A percentile compares a stretch with the other conserved stretches of the same genome.
Conservation (phyloP, 2,329 filamentous ascomycete genomes). For the Colletotrichum trifolii region DNA sequence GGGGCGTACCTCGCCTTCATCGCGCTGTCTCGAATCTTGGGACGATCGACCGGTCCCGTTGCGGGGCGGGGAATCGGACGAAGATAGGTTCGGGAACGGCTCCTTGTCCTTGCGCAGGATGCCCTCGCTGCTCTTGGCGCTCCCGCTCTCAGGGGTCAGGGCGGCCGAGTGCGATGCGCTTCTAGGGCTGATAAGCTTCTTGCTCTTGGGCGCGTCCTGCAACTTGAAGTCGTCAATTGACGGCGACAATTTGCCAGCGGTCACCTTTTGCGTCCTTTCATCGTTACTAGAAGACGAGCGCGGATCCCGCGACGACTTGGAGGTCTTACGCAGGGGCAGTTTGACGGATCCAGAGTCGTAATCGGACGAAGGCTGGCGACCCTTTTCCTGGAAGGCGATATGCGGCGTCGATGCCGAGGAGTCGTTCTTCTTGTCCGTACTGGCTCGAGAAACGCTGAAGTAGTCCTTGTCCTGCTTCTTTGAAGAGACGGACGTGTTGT, state of each 20-base stretch:
- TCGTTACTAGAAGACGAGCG: slow-evolving; percentile 32
- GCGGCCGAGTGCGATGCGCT: slow-evolving; percentile 57
- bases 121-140: slow-evolving; percentile 50
- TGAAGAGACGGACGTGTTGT: slow-evolving; percentile 55
- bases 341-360: slow-evolving; percentile 60
- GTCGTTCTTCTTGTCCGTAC: slow-evolving; percentile 58
- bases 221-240: slow-evolving; percentile 76
- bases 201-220: slow-evolving; percentile 81
- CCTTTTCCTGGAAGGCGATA: slow-evolving; percentile 90
- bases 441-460: slow-evolving; percentile 60
- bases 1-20: slow-evolving; percentile 61
- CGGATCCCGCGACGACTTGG: slow-evolving; percentile 52
- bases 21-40: slow-evolving; percentile 67
- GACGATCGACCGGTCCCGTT: slow-evolving; percentile 63
- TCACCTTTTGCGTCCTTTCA: slow-evolving; percentile 50
- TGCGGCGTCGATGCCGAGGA: slow-evolving; percentile 78
- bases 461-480: slow-evolving; percentile 70
- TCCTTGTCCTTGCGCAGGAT: slow-evolving; percentile 52
- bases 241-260: slow-evolving; percentile 50
- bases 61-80: slow-evolving; percentile 48
- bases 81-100: slow-evolving; percentile 28
- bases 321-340: slow-evolving; percentile 59
- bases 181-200: slow-evolving; percentile 56
- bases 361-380: slow-evolving; percentile 72
- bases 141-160: slow-evolving; percentile 50